Percentiles rank a stretch among this genome's conserved stretches.
phyloP scores from a whole-genome alignment of 176 grass and related monocot species.

The Hordeum vulgare region DNA sequence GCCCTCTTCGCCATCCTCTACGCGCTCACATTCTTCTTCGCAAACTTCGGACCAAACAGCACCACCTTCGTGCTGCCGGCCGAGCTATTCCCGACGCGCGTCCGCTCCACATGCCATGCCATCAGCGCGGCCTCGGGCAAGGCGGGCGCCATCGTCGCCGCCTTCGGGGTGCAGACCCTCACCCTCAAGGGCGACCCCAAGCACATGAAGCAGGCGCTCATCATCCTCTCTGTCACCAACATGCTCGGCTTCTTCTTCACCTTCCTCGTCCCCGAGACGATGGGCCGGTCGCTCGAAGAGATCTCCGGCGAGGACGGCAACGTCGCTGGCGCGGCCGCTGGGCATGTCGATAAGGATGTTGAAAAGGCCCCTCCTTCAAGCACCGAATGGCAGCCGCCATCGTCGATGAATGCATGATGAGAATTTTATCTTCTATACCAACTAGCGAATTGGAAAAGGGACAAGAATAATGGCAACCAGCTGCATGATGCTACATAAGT shows the following conservation, averaged over 20 bases:
- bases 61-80: conserved; percentile 53
- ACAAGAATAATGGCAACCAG: background rate
- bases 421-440: background rate
- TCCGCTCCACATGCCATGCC: conserved; percentile 36
- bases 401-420: background rate
- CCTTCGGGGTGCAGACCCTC: conserved; percentile 12
- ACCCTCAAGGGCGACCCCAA: background rate
- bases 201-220: background rate
- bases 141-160: conserved; percentile 7
- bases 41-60: conserved; percentile 73
- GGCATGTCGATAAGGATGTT: background rate
- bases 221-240: conserved; percentile 7
- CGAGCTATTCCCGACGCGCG: conserved; percentile 30
- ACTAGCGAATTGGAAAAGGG: background rate
- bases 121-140: conserved; percentile 19
- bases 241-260: conserved; percentile 33
- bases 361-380: background rate
- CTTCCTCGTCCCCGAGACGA: conserved; percentile 23
- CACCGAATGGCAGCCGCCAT: conserved; percentile 6
- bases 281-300: conserved; percentile 29
- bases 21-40: conserved; percentile 69
- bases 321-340: background rate
- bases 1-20: conserved; percentile 5
- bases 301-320: conserved; percentile 36
- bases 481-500: background rate